Base-by-base conservation (phyloP, 148 eudicot genomes). In the Selenicereus undatus region DNA sequence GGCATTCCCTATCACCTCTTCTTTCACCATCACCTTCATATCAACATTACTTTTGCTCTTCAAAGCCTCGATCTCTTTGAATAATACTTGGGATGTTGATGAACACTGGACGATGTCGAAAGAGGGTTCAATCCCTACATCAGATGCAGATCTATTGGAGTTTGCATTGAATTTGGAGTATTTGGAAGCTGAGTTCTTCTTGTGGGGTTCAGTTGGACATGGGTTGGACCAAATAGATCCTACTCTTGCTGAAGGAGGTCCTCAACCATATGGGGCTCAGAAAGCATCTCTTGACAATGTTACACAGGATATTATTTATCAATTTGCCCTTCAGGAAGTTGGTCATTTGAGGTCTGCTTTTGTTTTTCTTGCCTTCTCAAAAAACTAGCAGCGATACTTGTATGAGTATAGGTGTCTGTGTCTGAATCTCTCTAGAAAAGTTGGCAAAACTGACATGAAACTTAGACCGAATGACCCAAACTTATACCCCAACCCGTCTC, bases 81-180 rank as follows among this genome's bases (percentile, higher is more conserved):
- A 79, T 58, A 26, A 24, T 36, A 45, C 10, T 20, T 24, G 9
- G 39, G 8, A 58, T 35, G 26, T 2, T 16, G 36, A 11, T 4
- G 24, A 48, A 5, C 26, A 27, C n/a, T 29, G 5, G 3, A 45
- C 11, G n/a, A 20, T 20, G 3, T 22, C 20, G 26, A 39, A 13
- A 8, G 4, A 72, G 45, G 30, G 36, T 0, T 17, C 62, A 8
- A 64, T 88, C 20, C 88, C 93, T 1, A 70, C 71, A 36, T 76
- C 83, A 2, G 98, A 95, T 65, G 54, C 73, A 3, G 90, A 91
- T 80, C 85, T 91, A 4, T 60, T 94, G 73, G 98, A 94, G 77
- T 93, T 95, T 65, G 92, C 97, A 22, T 79, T 93, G 50, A 95
- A 95, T 85, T 84, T 93, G 71, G 98, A 95, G 88, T 95, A 90